Conservation (phyloP, 1,284 basidiomycete genomes). For the Irpex sp. region DNA sequence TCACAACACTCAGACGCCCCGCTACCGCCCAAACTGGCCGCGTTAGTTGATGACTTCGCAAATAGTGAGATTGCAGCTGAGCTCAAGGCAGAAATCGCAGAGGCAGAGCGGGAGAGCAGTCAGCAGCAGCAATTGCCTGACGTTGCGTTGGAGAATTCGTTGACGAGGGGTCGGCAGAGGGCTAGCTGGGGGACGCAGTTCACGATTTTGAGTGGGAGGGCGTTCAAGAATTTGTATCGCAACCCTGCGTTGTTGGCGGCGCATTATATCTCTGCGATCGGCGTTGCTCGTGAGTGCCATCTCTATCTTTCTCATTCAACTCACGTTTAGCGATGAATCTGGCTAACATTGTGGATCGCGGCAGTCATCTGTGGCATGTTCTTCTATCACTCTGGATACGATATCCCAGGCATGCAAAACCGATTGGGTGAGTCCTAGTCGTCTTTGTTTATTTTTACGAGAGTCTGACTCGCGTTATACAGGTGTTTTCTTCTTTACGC, state of each 20-base stretch:
- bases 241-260: constrained; percentile 89
- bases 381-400: constrained; percentile 74
- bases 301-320: too few relatives aligned
- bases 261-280: constrained; percentile 85
- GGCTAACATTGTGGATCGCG: constrained; percentile 1
- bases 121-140: constrained; percentile 49
- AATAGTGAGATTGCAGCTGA: constrained; percentile 60
- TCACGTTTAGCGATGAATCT: background rate
- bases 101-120: constrained; percentile 22
- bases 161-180: constrained; percentile 75
- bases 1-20: constrained; percentile 30
- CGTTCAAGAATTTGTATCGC: constrained; percentile 97
- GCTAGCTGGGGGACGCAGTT: constrained; percentile 90
- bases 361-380: constrained; percentile 79
- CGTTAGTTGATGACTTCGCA: constrained; percentile 71
- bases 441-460: too few relatives aligned
- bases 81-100: constrained; percentile 61
- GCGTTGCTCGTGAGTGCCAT: constrained; percentile 66
- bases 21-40: constrained; percentile 62
- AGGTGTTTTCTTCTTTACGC: constrained; percentile 94
- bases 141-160: constrained; percentile 56
- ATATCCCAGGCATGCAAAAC: constrained; percentile 94
- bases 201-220: constrained; percentile 85
- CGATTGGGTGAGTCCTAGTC: constrained; percentile 64
- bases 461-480: too few relatives aligned